Conservation (phyloP, 202 grass and related monocot species). For the Schoenoplectus tabernaemontani region DNA sequence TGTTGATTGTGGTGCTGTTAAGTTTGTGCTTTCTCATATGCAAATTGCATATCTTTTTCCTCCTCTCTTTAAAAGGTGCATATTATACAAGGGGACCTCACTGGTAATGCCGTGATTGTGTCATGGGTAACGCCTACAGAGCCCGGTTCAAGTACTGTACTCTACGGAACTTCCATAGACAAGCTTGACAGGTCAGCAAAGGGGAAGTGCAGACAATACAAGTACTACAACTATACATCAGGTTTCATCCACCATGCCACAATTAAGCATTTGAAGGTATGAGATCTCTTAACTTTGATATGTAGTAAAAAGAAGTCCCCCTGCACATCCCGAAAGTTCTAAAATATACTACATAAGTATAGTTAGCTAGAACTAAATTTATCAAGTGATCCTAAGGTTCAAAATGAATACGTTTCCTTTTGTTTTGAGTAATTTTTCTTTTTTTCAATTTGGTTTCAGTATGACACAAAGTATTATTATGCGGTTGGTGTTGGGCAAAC, state of each 20-base stretch:
- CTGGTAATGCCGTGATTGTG: constrained; percentile 63
- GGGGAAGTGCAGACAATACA: constrained; percentile 57
- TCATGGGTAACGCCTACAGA: constrained; percentile 71
- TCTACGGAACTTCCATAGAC: constrained; percentile 47
- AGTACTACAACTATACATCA: constrained; percentile 82
- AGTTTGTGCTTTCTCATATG: not conserved
- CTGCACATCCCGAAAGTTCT: not conserved
- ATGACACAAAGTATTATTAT: constrained; percentile 80
- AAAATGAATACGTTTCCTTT: not conserved
- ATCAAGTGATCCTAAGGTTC: not conserved
- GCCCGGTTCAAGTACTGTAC: constrained; percentile 66
- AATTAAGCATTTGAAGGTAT: constrained; percentile 57
- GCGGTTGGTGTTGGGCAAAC: constrained; percentile 58
- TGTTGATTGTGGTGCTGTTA: not conserved
- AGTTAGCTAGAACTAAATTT: not conserved
- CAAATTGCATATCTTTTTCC: not conserved
- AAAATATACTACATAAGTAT: not conserved
- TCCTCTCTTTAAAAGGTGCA: constrained; percentile 47
- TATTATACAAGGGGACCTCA: constrained; percentile 76
- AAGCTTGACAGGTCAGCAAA: constrained; percentile 40
- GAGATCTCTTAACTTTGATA: not conserved
- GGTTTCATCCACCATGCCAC: constrained; percentile 89
- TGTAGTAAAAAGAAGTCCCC: not conserved
- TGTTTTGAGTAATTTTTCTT: not conserved
- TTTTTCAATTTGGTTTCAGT: constrained; percentile 32